These are phyloP conservation scores for Zygosaccharomyces bisporus DNA, from an alignment of 805 yeast species.

Conservation along the genomic window DNA sequence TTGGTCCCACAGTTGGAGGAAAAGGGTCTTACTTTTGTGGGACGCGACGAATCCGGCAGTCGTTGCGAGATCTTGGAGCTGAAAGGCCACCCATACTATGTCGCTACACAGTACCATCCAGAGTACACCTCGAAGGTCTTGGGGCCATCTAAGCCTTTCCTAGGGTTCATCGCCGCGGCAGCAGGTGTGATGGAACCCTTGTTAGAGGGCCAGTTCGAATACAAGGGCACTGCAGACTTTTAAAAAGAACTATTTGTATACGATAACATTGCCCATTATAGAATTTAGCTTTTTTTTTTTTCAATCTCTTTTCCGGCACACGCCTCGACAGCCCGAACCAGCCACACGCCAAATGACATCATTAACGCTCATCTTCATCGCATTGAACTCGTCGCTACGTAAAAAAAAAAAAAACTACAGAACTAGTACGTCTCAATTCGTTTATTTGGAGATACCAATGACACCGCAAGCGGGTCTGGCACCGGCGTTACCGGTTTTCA, in stretches of 20 bases:
- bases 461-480: slow-evolving; percentile 99
- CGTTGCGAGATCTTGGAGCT: slow-evolving; percentile 95
- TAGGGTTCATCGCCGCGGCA: slow-evolving; percentile 94
- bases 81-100: slow-evolving; percentile 81
- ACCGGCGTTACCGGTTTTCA: slow-evolving; percentile 97
- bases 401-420: background rate
- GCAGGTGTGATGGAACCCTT: slow-evolving; percentile 75
- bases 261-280: background rate
- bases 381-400: slow-evolving; percentile 3
- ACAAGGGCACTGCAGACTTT: slow-evolving; percentile 30
- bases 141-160: slow-evolving; percentile 93
- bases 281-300: too few relatives aligned
- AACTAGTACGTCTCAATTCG: too few relatives aligned
- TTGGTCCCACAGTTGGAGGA: slow-evolving; percentile 66
- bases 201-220: slow-evolving; percentile 39
- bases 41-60: slow-evolving; percentile 82
- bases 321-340: too few relatives aligned
- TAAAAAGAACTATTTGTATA: slow-evolving; percentile 11
- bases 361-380: slow-evolving; percentile 3
- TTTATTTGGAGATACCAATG: slow-evolving; percentile 55
- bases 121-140: slow-evolving; percentile 95
- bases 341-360: too few relatives aligned
- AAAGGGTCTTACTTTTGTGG: slow-evolving; percentile 82
- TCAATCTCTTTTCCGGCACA: too few relatives aligned
- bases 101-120: slow-evolving; percentile 98